These are phyloP conservation scores for Wallacemonas sp. DNA, from an alignment of 208 protist genomes.

Conservation along the genomic window DNA sequence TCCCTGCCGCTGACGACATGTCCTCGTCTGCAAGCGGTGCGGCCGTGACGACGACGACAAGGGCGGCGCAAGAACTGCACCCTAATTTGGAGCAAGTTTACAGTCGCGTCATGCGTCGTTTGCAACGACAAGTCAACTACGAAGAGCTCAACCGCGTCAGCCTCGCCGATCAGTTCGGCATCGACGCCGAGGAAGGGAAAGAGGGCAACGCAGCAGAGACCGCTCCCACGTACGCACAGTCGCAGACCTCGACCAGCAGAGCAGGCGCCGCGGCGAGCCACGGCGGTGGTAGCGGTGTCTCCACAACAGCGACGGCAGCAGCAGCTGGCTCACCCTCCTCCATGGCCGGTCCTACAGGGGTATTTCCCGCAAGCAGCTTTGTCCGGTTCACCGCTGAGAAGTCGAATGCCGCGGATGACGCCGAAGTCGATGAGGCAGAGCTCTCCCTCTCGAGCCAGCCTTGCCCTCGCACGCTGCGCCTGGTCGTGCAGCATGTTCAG, in stretches of 20 bases:
- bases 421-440: constrained; percentile 45
- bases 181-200: constrained; percentile 32
- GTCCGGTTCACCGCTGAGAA: not conserved
- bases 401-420: not conserved
- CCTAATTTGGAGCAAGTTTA: constrained; percentile 77
- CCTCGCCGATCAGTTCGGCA: constrained; percentile 69
- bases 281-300: too few species aligned
- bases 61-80: constrained; percentile 38
- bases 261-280: too few species aligned
- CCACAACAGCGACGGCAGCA: too few species aligned
- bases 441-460: constrained; percentile 65
- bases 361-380: not conserved
- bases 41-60: not conserved
- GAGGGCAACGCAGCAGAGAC: constrained; percentile 3
- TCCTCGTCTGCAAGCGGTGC: not conserved
- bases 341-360: not conserved
- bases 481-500: constrained; percentile 72
- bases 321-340: not conserved
- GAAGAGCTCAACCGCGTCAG: constrained; percentile 47
- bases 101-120: constrained; percentile 77
- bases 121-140: constrained; percentile 86
- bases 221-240: too few species aligned
- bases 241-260: too few species aligned
- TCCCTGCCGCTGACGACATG: not conserved
- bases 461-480: constrained; percentile 76